Base-by-base conservation (phyloP, 139 green algal species). In the Gonium pectorale region DNA sequence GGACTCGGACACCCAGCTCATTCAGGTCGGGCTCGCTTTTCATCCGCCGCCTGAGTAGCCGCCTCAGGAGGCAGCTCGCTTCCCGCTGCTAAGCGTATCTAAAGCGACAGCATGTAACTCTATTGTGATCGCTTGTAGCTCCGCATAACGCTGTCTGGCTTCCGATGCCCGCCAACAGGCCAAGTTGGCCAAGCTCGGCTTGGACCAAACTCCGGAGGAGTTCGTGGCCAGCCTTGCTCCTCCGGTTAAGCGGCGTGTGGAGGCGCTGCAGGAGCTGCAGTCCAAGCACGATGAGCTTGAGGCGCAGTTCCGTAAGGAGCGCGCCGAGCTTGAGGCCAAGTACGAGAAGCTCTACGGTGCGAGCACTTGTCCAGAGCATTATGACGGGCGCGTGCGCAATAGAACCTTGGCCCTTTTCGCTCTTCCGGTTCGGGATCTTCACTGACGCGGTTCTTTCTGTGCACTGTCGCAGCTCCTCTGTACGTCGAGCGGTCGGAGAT, bases 331-430 rank as follows among this genome's bases (percentile, higher is more conserved):
- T 15, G 94, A 97, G 87, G 90, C 81, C 24, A 96, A 95, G 80
- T 97, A 96, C 71, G 90, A 92, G 81, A 90, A 90, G 81, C 88
- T 96, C 5, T 97, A 96, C 86, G 89, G 90, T 92, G 52, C 85
- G 75, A 3, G 21, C 69, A 37, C 33, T 79, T 27, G 11, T 21
- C 33, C 74, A 6, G 54, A 27, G 27, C 17, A 22, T 63, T 19
- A 31, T 63, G 19, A 33, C 22, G 6, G n/a, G n/a, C n/a, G n/a
- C n/a, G n/a, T n/a, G n/a, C n/a, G n/a, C n/a, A n/a, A n/a, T n/a
- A n/a, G 49, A 26, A 56, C 17, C 17, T 26, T 26, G 19, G 49
- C 49, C 49, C n/a, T 29, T 63, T 63, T 63, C 22, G 54, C 54
- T 63, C 13, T 54, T 11, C n/a, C n/a, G n/a, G n/a, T n/a, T n/a